Conservation (phyloP, 306 rosid genomes). For the Trichosanthes cucumerina region DNA sequence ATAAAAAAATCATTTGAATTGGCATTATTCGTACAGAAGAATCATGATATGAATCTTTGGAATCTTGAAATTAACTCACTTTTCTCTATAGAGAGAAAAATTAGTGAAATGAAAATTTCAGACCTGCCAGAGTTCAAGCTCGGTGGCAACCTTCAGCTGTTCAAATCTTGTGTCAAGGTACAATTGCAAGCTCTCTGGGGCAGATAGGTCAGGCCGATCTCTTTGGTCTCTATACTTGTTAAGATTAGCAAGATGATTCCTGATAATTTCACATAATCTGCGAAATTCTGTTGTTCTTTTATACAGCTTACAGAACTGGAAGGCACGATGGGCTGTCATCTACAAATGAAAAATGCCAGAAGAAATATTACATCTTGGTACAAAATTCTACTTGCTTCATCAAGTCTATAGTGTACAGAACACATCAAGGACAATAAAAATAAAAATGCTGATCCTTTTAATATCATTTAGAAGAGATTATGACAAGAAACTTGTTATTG, state of each 20-base stretch:
- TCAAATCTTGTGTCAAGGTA: slow-evolving; percentile 95
- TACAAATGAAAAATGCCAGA: slow-evolving; percentile 19
- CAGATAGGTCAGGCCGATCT: slow-evolving; percentile 80
- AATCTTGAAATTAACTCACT: neutral
- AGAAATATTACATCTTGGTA: neutral
- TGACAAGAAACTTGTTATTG: neutral
- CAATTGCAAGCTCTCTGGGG: slow-evolving; percentile 86
- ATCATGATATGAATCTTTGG: neutral
- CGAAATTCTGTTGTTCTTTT: slow-evolving; percentile 93
- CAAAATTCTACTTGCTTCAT: neutral
- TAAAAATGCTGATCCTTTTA: neutral
- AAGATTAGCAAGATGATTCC: slow-evolving; percentile 82
- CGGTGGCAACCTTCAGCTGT: slow-evolving; percentile 93
- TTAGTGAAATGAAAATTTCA: neutral
- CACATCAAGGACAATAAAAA: neutral
- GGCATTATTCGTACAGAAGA: neutral
- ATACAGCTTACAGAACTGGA: slow-evolving; percentile 96
- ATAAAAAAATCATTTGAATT: neutral
- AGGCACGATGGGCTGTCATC: slow-evolving; percentile 99
- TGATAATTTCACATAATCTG: slow-evolving; percentile 81
- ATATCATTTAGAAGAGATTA: neutral
- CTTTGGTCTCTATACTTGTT: slow-evolving; percentile 93
- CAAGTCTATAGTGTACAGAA: neutral
- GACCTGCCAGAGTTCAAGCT: slow-evolving; percentile 97
- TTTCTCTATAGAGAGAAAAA: neutral